Conservation (phyloP, 768 basidiomycete genomes). For the Tricholoma hemisulphureum region DNA sequence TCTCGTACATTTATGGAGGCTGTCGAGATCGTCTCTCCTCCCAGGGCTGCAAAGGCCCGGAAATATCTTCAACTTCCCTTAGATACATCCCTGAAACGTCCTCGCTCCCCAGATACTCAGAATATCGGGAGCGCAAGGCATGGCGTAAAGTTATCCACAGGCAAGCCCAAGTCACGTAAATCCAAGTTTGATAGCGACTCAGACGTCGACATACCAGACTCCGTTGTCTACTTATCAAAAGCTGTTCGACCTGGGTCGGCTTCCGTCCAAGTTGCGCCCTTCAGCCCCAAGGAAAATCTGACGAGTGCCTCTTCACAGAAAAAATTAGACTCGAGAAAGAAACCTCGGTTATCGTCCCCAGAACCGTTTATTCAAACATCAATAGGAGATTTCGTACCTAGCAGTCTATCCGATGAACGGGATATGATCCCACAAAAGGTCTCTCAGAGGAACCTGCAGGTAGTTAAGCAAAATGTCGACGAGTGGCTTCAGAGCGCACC, state of each 20-base stretch:
- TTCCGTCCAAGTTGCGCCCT: conserved; percentile 8
- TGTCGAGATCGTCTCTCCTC: conserved; percentile 21
- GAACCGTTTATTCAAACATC: conserved; percentile 19
- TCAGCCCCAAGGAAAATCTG: conserved; percentile 26
- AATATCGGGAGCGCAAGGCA: not conserved
- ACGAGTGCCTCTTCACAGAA: conserved; percentile 10
- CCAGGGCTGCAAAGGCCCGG: conserved; percentile 8
- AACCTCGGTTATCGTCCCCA: conserved; percentile 35
- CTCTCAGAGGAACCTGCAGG: conserved; percentile 21
- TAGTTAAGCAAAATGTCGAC: conserved; percentile 38
- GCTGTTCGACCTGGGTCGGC: conserved; percentile 18
- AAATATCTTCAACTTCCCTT: conserved; percentile 5
- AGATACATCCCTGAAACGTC: not conserved
- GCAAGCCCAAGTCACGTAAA: conserved; percentile 22
- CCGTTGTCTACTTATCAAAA: conserved; percentile 31
- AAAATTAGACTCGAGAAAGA: conserved; percentile 30
- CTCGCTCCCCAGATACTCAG: conserved; percentile 4
- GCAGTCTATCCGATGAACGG: conserved; percentile 67
- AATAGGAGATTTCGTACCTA: conserved; percentile 46
- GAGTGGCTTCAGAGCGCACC: conserved; percentile 40
- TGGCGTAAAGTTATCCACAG: not conserved
- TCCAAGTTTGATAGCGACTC: conserved; percentile 38
- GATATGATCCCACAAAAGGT: conserved; percentile 43
- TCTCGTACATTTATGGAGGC: conserved; percentile 12
- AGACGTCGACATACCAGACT: conserved; percentile 26